Conservation (phyloP, 371 early-diverging fungal species). For the Chytridiales sp. region DNA sequence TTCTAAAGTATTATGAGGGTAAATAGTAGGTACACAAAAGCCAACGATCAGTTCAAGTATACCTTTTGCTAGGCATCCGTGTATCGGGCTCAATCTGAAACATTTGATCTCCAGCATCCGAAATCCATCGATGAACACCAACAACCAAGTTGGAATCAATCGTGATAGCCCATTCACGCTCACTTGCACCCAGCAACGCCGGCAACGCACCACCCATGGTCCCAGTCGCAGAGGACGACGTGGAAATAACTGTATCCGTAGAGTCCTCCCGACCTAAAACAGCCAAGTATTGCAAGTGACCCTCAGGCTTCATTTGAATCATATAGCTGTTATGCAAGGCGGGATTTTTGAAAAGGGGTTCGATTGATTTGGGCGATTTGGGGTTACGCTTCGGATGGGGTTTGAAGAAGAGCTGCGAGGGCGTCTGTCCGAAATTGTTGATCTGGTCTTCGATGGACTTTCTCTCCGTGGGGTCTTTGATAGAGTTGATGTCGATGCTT, state of each 20-base stretch:
- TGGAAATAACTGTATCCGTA: not conserved
- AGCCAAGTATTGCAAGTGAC: conserved; percentile 5
- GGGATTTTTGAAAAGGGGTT: conserved; percentile 26
- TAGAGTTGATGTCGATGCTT: conserved; percentile 82
- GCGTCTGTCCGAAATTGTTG: conserved; percentile 92
- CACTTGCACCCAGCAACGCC: conserved; percentile 5
- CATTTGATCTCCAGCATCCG: conserved; percentile 8
- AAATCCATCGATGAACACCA: conserved; percentile 30
- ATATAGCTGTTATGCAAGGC: conserved; percentile 33
- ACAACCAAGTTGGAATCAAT: conserved; percentile 29
- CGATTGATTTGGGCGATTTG: not conserved
- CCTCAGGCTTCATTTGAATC: conserved; percentile 16
- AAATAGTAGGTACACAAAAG: no score
- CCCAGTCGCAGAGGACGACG: not conserved
- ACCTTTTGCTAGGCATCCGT: conserved; percentile 23
- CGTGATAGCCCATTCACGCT: conserved; percentile 27
- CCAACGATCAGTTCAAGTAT: no score
- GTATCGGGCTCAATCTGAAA: conserved; percentile 39
- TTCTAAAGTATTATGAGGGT: conserved; percentile 1
- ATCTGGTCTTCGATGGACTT: conserved; percentile 90
- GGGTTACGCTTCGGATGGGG: conserved; percentile 40
- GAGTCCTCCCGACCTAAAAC: conserved; percentile 14
- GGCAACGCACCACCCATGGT: conserved; percentile 2
- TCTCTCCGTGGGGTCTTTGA: conserved; percentile 81
- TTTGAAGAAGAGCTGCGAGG: conserved; percentile 40